Evolutionary conservation across 2,329 filamentous ascomycete species (phyloP), one percentile per base, ranked within the genome.

Genomic region (Talaromyces sp.): DNA sequence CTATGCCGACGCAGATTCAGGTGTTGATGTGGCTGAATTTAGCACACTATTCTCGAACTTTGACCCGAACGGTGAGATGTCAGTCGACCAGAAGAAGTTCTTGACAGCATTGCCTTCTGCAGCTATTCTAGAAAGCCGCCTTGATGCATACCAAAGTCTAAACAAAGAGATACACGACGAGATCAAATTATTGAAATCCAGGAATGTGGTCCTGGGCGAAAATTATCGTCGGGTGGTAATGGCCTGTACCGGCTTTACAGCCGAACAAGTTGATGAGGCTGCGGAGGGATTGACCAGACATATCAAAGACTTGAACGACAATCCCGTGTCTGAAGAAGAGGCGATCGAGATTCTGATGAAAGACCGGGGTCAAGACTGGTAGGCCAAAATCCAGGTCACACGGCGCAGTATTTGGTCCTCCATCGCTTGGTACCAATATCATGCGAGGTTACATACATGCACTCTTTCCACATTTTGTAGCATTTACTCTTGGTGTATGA

Each of bases 201-300:
- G 91, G 66, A 94, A 92, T 70, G 89, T 88, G 4, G 93, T 97
- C 62, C 84, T 96, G 3, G 94, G 97, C 73, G 84, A 90, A 69
- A 92, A 95, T 78, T 97, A 97, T 75, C 86, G 93, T 31, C 90
- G 90, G 69, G 91, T 98, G 35, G 92, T 99, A 27, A 88, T 90
- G 62, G 81, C 97, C 13, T 97, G 94, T 74, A 96, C 93, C 0
- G 89, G 88, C 9, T 90, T 93, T 39, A 85, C 87, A 0, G 92
- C 96, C 67, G 84, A 85, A 9, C 86, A 92, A 65, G 90, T 98
- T 15, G 95, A 98, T 70, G 86, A 87, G 65, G 86, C 93, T 61
- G 83, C 97, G 0, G 91, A 92, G 61, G 88, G 88, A 2, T 81
- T 99, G 50, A 86, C 96, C 56, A 88, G 91, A 68, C 95, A 95